These are phyloP conservation scores for Leccinum olivaceopallidum DNA, from an alignment of 768 basidiomycete genomes.

Conservation along the genomic window DNA sequence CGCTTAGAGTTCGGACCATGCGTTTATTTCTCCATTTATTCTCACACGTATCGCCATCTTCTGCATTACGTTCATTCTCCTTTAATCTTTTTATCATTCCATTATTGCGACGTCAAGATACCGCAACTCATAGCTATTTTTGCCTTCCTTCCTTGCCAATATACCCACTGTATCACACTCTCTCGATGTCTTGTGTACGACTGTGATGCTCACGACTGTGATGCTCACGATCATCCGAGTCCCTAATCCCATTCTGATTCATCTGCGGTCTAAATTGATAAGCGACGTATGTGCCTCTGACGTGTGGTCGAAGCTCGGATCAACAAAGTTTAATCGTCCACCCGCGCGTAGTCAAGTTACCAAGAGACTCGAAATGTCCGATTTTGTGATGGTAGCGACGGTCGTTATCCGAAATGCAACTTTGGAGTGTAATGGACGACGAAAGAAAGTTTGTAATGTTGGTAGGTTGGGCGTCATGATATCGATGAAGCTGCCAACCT, in stretches of 20 bases:
- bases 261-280: neutral
- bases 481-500: neutral
- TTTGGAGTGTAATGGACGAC: neutral
- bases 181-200: conserved; percentile 2
- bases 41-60: conserved; percentile 6
- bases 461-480: neutral
- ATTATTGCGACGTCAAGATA: conserved; percentile 17
- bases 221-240: conserved; percentile 7
- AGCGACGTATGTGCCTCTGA: neutral
- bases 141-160: neutral
- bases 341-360: conserved; percentile 7
- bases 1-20: neutral
- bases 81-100: conserved; percentile 17
- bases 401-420: neutral
- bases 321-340: conserved; percentile 19
- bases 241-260: neutral
- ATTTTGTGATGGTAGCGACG: conserved; percentile 21
- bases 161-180: conserved; percentile 18
- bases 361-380: neutral
- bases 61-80: conserved; percentile 11
- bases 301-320: neutral
- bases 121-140: neutral
- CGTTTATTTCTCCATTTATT: neutral
- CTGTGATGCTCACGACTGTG: conserved; percentile 6
- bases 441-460: neutral